Percentiles rank a stretch among this genome's conserved stretches.
These are phyloP conservation scores for Diplotaxis tenuifolia DNA, from an alignment of 345 rosid species.

Conservation along the genomic window DNA sequence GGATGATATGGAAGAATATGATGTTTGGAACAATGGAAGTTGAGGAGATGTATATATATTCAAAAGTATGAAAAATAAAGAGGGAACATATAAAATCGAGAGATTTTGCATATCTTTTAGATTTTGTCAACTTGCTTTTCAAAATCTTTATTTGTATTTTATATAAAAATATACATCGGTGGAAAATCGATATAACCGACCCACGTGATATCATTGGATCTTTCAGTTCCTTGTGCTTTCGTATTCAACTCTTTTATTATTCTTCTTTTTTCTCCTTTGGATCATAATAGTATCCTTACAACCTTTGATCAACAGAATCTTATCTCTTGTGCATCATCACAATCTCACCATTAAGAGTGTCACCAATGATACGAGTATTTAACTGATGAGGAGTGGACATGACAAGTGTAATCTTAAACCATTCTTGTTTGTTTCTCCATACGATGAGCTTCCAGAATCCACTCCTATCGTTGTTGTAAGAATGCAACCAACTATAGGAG, in stretches of 20 bases:
- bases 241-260: not conserved
- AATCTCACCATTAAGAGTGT: not conserved
- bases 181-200: not conserved
- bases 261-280: not conserved
- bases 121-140: slow-evolving; percentile 31
- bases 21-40: slow-evolving; percentile 13
- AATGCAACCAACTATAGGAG: not conserved
- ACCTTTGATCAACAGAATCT: not conserved
- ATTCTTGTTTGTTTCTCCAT: too few relatives aligned
- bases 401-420: too few relatives aligned
- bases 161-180: not conserved
- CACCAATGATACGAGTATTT: not conserved
- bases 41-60: not conserved
- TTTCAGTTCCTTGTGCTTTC: not conserved
- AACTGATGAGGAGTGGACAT: too few relatives aligned
- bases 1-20: not conserved
- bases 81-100: slow-evolving; percentile 35
- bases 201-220: not conserved
- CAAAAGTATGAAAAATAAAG: not conserved
- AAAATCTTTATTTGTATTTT: not conserved
- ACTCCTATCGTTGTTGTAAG: not conserved
- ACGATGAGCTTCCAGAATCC: not conserved
- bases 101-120: slow-evolving; percentile 33
- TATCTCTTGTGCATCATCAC: not conserved
- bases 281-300: not conserved